phyloP scores from a whole-genome alignment of 441 rosid species.

The Populus hybrid region DNA sequence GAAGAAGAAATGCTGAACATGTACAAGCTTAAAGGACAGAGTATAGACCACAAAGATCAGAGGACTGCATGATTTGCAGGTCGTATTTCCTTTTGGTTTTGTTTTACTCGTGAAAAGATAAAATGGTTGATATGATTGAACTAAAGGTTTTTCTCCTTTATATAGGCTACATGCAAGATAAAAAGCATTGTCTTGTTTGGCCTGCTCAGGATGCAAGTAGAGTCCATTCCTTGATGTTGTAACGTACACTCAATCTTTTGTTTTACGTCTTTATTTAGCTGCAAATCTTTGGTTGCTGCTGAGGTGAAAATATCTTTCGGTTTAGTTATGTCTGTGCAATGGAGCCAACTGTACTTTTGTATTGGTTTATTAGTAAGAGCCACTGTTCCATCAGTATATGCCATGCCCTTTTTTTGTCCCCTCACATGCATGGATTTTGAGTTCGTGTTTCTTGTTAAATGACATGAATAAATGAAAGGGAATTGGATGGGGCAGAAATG shows the following conservation, averaged over 20 bases:
- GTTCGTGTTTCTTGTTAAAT: not conserved
- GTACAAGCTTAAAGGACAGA: constrained; percentile 40
- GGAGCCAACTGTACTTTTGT: not conserved
- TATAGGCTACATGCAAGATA: not conserved
- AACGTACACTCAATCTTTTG: not conserved
- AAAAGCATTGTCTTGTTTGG: not conserved
- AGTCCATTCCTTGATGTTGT: not conserved
- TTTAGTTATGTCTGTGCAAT: not conserved
- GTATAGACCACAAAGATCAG: not conserved
- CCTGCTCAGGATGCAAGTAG: not conserved
- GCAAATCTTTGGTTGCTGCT: not conserved
- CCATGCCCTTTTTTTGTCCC: not conserved
- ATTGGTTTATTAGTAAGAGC: not conserved
- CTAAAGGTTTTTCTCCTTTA: not conserved
- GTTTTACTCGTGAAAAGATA: not conserved
- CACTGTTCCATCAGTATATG: constrained; percentile 4
- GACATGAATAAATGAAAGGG: not conserved
- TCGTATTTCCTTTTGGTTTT: not conserved
- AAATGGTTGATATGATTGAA: not conserved
- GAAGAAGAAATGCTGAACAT: constrained; percentile 89
- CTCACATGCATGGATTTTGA: not conserved
- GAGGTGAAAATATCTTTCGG: not conserved
- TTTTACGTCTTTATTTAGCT: not conserved
- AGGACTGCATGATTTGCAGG: constrained; percentile 11
- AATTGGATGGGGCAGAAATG: not conserved